Conservation (phyloP, 1,284 basidiomycete genomes). For the Leccinum subrobustum region DNA sequence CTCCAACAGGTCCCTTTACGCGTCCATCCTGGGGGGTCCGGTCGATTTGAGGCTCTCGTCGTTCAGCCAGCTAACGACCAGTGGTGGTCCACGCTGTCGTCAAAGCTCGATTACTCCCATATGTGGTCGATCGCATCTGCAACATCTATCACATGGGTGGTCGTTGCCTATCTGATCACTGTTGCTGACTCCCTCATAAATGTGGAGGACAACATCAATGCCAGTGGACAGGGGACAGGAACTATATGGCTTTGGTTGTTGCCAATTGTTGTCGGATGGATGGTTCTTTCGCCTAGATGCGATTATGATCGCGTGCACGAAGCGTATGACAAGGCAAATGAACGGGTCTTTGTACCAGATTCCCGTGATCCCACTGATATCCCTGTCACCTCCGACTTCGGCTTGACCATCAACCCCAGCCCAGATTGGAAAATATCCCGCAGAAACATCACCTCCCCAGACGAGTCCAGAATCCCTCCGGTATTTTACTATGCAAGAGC, state of each 20-base stretch:
- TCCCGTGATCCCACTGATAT: not conserved
- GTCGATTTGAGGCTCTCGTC: slow-evolving; percentile 30
- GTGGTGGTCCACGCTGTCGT: slow-evolving; percentile 30
- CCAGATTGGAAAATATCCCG: slow-evolving; percentile 2
- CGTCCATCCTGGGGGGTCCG: slow-evolving; percentile 20
- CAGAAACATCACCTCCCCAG: slow-evolving; percentile 12
- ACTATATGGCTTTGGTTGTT: slow-evolving; percentile 44
- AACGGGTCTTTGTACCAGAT: slow-evolving; percentile 5
- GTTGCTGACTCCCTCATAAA: slow-evolving; percentile 38
- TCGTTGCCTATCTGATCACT: slow-evolving; percentile 43
- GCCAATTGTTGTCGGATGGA: slow-evolving; percentile 41
- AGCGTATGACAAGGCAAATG: slow-evolving; percentile 36
- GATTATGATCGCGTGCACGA: slow-evolving; percentile 32
- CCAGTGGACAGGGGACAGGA: slow-evolving; percentile 37
- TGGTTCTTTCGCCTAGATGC: slow-evolving; percentile 42
- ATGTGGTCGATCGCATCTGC: slow-evolving; percentile 42
- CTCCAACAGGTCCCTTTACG: slow-evolving; percentile 35
- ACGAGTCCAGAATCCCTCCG: slow-evolving; percentile 27
- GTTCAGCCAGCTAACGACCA: slow-evolving; percentile 33
- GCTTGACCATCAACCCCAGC: slow-evolving; percentile 23
- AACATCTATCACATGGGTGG: slow-evolving; percentile 41
- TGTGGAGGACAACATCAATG: slow-evolving; percentile 14
- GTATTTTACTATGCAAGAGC: slow-evolving; percentile 34
- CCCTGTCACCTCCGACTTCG: slow-evolving; percentile 13
- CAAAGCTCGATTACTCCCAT: slow-evolving; percentile 27